Conservation (phyloP, 805 yeast genomes). For the Lachancea nothofagi region DNA sequence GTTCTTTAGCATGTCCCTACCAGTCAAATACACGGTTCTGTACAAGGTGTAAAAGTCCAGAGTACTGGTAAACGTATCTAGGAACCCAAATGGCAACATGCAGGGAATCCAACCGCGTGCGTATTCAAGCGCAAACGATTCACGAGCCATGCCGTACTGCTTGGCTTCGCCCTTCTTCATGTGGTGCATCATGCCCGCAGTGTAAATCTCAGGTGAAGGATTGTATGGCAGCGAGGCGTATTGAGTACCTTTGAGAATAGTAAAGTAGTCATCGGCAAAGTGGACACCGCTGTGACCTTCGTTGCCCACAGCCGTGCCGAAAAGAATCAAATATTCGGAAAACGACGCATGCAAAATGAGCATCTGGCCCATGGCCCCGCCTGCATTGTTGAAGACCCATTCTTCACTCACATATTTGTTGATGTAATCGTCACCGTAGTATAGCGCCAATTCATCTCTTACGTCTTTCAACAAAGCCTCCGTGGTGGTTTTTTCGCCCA, state of each 20-base stretch:
- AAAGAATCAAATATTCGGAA: conserved; percentile 85
- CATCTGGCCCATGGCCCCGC: conserved; percentile 98
- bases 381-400: conserved; percentile 97
- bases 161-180: conserved; percentile 65
- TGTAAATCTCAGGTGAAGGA: conserved; percentile 60
- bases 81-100: conserved; percentile 93
- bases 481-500: conserved; percentile 47
- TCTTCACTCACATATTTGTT: conserved; percentile 69
- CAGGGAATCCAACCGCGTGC: conserved; percentile 99
- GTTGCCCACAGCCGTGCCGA: conserved; percentile 90
- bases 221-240: conserved; percentile 63
- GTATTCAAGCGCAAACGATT: conserved; percentile 82
- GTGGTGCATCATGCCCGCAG: conserved; percentile 85
- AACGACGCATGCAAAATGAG: conserved; percentile 90
- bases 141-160: conserved; percentile 83
- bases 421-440: conserved; percentile 68
- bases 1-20: conserved; percentile 66
- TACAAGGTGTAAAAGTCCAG: conserved; percentile 65
- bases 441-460: conserved; percentile 49
- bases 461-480: conserved; percentile 60
- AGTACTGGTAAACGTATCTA: conserved; percentile 74
- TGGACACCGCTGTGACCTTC: conserved; percentile 97
- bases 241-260: conserved; percentile 78
- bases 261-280: conserved; percentile 96
- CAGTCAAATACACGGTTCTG: conserved; percentile 72